Base-by-base conservation (phyloP, 306 rosid genomes). In the Gleditsia sinensis region DNA sequence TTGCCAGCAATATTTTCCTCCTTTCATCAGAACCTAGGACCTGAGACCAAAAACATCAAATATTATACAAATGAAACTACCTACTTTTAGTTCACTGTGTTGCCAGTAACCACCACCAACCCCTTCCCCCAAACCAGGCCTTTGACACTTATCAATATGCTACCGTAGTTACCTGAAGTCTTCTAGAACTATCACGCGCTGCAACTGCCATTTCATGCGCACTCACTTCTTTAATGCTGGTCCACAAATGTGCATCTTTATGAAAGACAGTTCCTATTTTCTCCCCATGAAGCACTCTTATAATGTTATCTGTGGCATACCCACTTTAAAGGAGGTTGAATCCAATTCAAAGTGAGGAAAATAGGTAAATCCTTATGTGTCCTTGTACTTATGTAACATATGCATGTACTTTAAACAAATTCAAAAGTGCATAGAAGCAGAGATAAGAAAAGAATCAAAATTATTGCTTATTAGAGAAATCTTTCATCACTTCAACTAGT, bases 241-340 rank as follows among this genome's bases (percentile, higher is more conserved):
- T 74, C 98, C 97, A 94, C 68, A 88, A 64, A 72, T 90, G 94
- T 51, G 98, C 94, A 78, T 94, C 97, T 80, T 80, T 85, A 75
- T 94, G 98, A 82, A 94, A 94, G 63, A 94, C 91, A 56, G 98
- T 94, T 45, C 97, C 98, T 21, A 90, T 81, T 71, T 72, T 87
- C 76, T 88, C 89, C 71, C 98, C 98, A 78, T 88, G 92, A 33
- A 94, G 95, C 56, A 94, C 97, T 49, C 85, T 86, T 30, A 85
- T 83, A 25, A 94, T 90, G 75, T 90, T 94, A 80, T 94, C 89
- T 67, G 86, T 76, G 39, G 91, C 87, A 83, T 77, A 88, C 54
- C 98, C 98, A 77, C 98, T 94, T 43, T 74, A 79, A 70, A 30
- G 9, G 32, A 75, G 8, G 24, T 46, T 67, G 36, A 11, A 78